These are phyloP conservation scores for Coccomyxa sp. DNA, from an alignment of 139 green algal species.

Conservation along the genomic window DNA sequence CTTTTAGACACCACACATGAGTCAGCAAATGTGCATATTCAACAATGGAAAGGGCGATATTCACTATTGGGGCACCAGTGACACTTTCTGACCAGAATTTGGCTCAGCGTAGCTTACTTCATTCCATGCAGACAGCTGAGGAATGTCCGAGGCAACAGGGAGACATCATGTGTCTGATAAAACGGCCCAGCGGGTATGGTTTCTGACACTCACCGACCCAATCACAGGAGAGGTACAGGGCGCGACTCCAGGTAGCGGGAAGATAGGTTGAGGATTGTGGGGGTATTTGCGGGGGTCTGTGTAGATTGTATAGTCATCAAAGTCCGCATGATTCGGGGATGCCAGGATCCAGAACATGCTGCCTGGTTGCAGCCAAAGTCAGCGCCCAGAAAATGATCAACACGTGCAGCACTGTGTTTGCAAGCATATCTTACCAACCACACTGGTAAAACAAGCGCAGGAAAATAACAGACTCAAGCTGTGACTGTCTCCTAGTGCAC, in stretches of 20 bases:
- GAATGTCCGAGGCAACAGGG: too few species aligned
- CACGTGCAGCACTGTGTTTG: background rate
- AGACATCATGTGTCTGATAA: too few species aligned
- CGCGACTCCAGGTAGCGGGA: background rate
- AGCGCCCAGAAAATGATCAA: background rate
- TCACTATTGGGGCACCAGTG: background rate
- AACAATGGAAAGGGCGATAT: background rate
- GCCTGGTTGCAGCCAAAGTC: background rate
- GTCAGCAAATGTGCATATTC: background rate
- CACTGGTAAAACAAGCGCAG: too few species aligned
- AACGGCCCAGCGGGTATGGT: too few species aligned
- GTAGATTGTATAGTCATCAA: background rate
- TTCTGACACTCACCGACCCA: too few species aligned
- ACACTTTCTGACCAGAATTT: background rate
- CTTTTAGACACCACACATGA: background rate
- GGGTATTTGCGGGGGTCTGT: background rate
- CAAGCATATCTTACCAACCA: background rate
- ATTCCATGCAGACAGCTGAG: too few species aligned
- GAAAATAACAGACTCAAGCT: too few species aligned
- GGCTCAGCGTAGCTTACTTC: background rate
- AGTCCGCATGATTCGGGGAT: background rate
- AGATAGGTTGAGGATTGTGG: background rate
- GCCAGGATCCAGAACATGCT: background rate
- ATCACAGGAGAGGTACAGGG: too few species aligned
- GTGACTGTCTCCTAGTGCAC: too few species aligned